Percentiles rank a stretch among this genome's conserved stretches.
These are phyloP conservation scores for Zalerion maritima DNA, from an alignment of 495 filamentous ascomycete genomes.

Conservation along the genomic window DNA sequence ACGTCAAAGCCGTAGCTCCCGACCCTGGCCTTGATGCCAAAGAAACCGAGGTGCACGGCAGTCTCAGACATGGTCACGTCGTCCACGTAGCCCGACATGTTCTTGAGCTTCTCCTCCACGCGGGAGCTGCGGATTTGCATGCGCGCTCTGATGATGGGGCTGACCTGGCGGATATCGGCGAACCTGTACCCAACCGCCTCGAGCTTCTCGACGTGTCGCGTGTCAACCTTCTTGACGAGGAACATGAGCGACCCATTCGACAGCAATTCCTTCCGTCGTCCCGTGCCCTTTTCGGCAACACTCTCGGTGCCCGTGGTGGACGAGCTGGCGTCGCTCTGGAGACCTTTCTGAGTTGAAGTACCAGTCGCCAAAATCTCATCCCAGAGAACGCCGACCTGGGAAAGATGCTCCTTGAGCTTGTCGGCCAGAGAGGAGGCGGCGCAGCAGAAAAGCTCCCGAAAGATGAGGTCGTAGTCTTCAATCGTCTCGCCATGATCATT, in stretches of 20 bases:
- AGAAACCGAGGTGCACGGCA: conserved; percentile 63
- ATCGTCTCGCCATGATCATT: conserved; percentile 31
- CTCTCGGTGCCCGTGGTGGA: not conserved
- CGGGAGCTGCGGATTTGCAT: conserved; percentile 51
- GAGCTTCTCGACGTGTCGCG: conserved; percentile 43
- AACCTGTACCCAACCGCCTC: conserved; percentile 64
- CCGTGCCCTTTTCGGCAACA: conserved; percentile 4
- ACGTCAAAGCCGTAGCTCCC: conserved; percentile 56
- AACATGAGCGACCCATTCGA: conserved; percentile 58
- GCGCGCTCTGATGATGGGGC: conserved; percentile 45
- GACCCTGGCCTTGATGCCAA: conserved; percentile 53
- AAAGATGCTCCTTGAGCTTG: conserved; percentile 44
- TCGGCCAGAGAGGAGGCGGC: conserved; percentile 60
- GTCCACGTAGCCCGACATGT: conserved; percentile 46
- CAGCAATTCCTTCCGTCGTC: conserved; percentile 7
- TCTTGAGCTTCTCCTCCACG: conserved; percentile 38
- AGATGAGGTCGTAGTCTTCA: conserved; percentile 56
- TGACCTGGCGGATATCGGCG: conserved; percentile 53
- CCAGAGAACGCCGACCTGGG: conserved; percentile 58
- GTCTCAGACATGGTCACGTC: conserved; percentile 37
- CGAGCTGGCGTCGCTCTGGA: conserved; percentile 2
- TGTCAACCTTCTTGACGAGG: conserved; percentile 52
- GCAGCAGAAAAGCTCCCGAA: conserved; percentile 79
- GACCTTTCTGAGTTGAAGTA: conserved; percentile 4
- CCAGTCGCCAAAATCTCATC: conserved; percentile 62